Evolutionary conservation across 352 stramenopile genomes (phyloP), one percentile per base, ranked within the genome.

Genomic region (Phytophthora citrophthora): DNA sequence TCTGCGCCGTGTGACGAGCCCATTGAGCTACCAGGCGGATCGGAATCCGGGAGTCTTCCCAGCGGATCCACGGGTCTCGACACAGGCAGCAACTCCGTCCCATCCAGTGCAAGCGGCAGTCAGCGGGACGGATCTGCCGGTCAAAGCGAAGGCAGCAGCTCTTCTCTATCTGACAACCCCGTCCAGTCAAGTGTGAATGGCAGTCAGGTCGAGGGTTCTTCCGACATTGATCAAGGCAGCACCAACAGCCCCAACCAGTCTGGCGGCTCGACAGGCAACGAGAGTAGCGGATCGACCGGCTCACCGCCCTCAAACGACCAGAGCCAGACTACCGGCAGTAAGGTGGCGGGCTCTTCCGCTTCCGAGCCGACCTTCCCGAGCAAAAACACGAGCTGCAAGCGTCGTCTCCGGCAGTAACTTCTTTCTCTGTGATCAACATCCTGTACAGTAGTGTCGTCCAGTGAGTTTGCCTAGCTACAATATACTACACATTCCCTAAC

Each of bases 301-400:
- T 23, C 48, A 4, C 48, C 48, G 32, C 6, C 48, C 6, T 45
- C 32, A 23, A 55, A 45, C 4, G 32, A 52, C 34, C 15, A 67
- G 15, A 52, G 44, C 15, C 34, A 57, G 34, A 58, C 45, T 29
- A 58, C 36, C 4, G 60, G 38, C 52, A 68, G 60, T 23, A 51
- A 62, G n/a, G 45, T 63, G 52, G 34, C 44, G 5, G 60, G 51
- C 13, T 63, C 60, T 12, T 68, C 60, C 43, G 31, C 13, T 7
- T 26, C 53, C 12, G 51, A 62, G 16, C 46, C 61, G n/a, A 58
- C 23, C 12, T 34, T 59, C 39, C 53, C 52, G 3, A 40, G 46
- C 23, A 50, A 49, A 4, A 49, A 50, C 10, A 58, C 39, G 34
- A 58, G 61, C 54, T 70, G 62, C 62, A 70, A 70, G 49, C 54